phyloP scores from a whole-genome alignment of 345 rosid species.

The Excoecaria agallocha region DNA sequence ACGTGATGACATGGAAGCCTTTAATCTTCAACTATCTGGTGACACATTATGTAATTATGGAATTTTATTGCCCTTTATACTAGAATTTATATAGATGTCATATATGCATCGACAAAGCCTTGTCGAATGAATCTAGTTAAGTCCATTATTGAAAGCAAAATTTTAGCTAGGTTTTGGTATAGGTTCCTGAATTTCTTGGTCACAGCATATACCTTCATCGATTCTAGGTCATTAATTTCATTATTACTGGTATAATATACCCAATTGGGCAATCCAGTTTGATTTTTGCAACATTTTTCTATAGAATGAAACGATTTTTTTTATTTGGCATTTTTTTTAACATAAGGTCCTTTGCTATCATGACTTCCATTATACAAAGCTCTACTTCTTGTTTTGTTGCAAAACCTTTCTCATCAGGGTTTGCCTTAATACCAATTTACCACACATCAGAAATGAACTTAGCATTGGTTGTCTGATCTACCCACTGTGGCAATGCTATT shows the following conservation, averaged over 20 bases:
- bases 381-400: conserved; percentile 21
- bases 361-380: conserved; percentile 16
- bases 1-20: not conserved
- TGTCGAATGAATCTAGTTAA: not conserved
- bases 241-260: too few species aligned
- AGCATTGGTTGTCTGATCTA: conserved; percentile 24
- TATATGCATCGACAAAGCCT: not conserved
- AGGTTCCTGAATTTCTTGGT: not conserved
- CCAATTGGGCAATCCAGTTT: too few species aligned
- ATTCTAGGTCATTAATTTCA: too few species aligned
- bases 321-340: too few species aligned
- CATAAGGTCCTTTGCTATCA: not conserved
- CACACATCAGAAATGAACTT: conserved; percentile 29
- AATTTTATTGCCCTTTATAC: not conserved
- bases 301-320: too few species aligned
- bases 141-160: not conserved
- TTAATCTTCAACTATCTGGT: not conserved
- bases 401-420: conserved; percentile 12
- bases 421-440: conserved; percentile 14
- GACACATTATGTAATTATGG: not conserved
- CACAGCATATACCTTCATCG: not conserved
- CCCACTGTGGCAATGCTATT: conserved; percentile 24
- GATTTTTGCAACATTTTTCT: too few species aligned
- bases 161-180: not conserved
- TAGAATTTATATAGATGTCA: too few species aligned